Base-by-base conservation (phyloP, 768 basidiomycete species). In the Mycena leptocephala region DNA sequence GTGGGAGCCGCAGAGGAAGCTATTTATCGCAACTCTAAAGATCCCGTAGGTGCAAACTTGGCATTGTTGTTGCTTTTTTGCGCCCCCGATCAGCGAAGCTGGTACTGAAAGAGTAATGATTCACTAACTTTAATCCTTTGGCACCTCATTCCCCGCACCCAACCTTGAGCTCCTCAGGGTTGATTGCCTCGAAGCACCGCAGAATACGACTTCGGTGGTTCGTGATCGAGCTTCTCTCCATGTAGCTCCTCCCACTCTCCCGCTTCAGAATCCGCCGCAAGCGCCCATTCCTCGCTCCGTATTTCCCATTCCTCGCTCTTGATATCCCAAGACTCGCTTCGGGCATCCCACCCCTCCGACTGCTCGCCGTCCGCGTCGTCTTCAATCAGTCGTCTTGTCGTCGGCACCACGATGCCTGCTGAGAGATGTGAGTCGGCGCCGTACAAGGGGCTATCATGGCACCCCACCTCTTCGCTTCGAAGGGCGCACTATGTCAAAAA, bases 401-500 rank as follows among this genome's bases (percentile, higher is more conserved):
- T 70, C 13, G 73, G 69, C 22, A 84, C 70, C 0, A 82, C 77
- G 30, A 78, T 66, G 14, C 83, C 83, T 85, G 46, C 48, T 55
- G 26, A 28, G 22, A 22, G 26, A 63, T 8, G 46, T 64, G 20
- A 78, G 22, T 30, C 13, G 37, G 46, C 18, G 9, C 9, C 10
- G 13, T 2, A 33, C 24, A 46, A 13, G 28, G 5, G 28, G 3
- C 55, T 24, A 22, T 11, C 28, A 9, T 30, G 16, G 13, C 11
- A 13, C 24, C 63, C 61, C 65, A 83, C 84, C 83, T 76, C 82
- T 82, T n/a, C 72, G 72, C 66, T 84, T 86, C 3, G 83, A 81
- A 4, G 81, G 83, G 24, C 78, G 79, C 2, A 84, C 84, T n/a
- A 85, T 83, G 43, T 84, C 84, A 11, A 84, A 26, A 4, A 86